These are phyloP conservation scores for Coniochaeta hoffmannii DNA, from an alignment of 2,329 filamentous ascomycete species.

Conservation along the genomic window DNA sequence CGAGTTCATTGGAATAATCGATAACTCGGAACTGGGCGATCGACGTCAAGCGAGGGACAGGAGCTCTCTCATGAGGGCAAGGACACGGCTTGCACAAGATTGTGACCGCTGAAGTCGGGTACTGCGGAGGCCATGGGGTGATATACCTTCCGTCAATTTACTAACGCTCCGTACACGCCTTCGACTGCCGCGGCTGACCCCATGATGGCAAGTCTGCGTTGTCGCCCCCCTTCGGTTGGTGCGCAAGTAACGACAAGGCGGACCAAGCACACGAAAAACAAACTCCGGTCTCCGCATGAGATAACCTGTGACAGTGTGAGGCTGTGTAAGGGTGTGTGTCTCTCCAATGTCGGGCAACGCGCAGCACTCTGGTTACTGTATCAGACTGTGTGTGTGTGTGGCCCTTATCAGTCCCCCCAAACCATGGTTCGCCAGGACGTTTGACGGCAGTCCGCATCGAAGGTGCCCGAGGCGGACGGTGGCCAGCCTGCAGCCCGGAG, in stretches of 20 bases:
- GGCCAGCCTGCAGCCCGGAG: constrained; percentile 8
- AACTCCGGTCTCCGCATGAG: no score
- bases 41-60: background rate
- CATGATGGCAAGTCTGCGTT: no score
- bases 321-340: background rate
- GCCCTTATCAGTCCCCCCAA: background rate
- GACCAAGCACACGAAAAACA: no score
- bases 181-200: background rate
- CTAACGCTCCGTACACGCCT: background rate
- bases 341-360: background rate
- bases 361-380: background rate
- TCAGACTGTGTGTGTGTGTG: background rate
- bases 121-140: background rate
- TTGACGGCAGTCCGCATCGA: background rate
- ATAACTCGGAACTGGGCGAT: background rate
- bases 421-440: constrained; percentile 4
- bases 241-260: no score
- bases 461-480: background rate
- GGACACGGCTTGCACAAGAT: background rate
- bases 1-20: background rate
- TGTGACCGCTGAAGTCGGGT: background rate
- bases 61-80: background rate
- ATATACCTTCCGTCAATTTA: background rate
- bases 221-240: no score
- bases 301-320: background rate